Conservation (phyloP, 2,329 filamentous ascomycete genomes). For the Clathrospora elynae region DNA sequence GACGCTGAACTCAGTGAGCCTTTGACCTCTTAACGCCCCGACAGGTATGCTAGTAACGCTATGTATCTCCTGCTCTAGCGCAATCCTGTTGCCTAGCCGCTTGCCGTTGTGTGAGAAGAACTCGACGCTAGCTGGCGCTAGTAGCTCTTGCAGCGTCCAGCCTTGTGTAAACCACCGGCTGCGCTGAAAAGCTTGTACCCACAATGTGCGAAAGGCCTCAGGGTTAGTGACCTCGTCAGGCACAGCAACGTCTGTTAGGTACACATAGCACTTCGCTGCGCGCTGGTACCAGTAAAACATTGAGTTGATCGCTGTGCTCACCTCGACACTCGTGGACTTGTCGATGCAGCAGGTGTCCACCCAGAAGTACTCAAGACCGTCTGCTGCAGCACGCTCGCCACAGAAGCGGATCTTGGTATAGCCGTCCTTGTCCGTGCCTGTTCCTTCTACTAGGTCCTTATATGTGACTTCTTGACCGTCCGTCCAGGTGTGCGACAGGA, state of each 20-base stretch:
- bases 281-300: conserved; percentile 11
- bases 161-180: conserved; percentile 21
- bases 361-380: conserved; percentile 20
- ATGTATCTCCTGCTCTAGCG: conserved; percentile 16
- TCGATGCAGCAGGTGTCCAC: conserved; percentile 15
- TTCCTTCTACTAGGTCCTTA: conserved; percentile 18
- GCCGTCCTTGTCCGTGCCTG: conserved; percentile 16
- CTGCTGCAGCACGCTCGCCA: conserved; percentile 12
- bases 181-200: conserved; percentile 11
- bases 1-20: conserved; percentile 19
- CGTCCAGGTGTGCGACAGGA: conserved; percentile 28
- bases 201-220: conserved; percentile 13
- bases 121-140: conserved; percentile 19
- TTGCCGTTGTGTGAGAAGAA: conserved; percentile 25
- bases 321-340: conserved; percentile 3
- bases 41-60: conserved; percentile 19
- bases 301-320: conserved; percentile 7
- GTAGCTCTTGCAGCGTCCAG: too few species aligned
- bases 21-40: conserved; percentile 5
- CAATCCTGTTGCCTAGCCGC: conserved; percentile 14
- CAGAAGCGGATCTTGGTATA: conserved; percentile 19
- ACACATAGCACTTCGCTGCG: conserved; percentile 15
- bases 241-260: conserved; percentile 19
- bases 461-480: conserved; percentile 25
- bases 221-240: conserved; percentile 7